Evolutionary conservation across 257 asterid genomes (phyloP).

Genomic region (Nicotiana otophora): DNA sequence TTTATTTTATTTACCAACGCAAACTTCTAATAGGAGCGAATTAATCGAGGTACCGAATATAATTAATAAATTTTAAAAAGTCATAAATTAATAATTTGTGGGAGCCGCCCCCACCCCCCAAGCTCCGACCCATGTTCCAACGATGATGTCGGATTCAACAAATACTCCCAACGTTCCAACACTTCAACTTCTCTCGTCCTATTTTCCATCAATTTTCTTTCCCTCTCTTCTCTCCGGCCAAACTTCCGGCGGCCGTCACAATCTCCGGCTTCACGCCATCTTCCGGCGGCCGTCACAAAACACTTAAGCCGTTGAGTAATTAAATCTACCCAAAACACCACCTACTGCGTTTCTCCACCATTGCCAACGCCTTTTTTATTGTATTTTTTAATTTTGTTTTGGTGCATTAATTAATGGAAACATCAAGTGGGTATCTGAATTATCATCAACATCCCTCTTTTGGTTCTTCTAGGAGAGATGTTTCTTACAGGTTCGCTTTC

Average conservation of each 20-base stretch:
- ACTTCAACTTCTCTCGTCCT: not conserved
- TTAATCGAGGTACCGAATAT: too few relatives aligned
- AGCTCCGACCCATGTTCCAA: not conserved
- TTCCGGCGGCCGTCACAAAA: not conserved
- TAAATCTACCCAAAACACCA: not conserved
- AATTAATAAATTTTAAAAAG: too few relatives aligned
- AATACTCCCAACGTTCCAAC: not conserved
- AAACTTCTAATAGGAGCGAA: too few relatives aligned
- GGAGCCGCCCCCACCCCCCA: not conserved
- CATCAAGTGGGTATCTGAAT: slow-evolving; percentile 6
- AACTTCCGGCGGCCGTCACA: not conserved
- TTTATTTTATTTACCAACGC: not conserved
- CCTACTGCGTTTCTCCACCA: not conserved
- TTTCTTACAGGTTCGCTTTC: slow-evolving; percentile 4
- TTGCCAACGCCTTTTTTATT: too few relatives aligned
- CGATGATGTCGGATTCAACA: not conserved
- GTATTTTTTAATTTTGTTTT: not conserved
- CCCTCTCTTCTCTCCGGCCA: not conserved
- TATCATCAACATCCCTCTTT: slow-evolving; percentile 1
- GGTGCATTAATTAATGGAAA: slow-evolving; percentile 3
- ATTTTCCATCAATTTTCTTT: not conserved
- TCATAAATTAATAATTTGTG: not conserved
- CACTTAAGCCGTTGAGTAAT: not conserved
- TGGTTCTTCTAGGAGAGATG: slow-evolving; percentile 7
- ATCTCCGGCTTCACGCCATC: not conserved